Base-by-base conservation (phyloP, 179 eudicot species). In the Spinacia oleracea region DNA sequence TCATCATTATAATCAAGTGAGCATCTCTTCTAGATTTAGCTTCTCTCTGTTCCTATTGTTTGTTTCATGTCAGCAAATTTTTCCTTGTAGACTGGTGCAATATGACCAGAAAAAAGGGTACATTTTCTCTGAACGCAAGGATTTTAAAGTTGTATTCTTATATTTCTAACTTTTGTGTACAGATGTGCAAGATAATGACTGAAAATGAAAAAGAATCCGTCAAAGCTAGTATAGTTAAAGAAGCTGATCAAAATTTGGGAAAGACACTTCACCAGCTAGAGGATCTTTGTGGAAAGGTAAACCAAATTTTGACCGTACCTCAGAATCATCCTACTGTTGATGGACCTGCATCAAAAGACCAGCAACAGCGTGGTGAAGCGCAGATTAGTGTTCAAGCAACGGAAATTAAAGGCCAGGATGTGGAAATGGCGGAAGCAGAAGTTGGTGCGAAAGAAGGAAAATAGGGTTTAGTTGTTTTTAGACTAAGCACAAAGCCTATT, bases 1-100 rank as follows among this genome's bases (percentile, higher is more conserved):
- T 51, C 77, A 83, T 56, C 89, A 87, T 71, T 93, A 90, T 70
- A 93, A 92, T 80, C 87, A 90, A 94, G 98, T 92, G 82, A 81
- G 12, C 2, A 66, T 72, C 14, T 12, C 9, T 55, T 20, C n/a
- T 27, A 73, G 48, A 48, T 72, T 1, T 35, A 32, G 46, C 29
- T 45, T 34, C 59, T 69, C 51, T 31, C 35, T 42, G 29, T 14
- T 35, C 46, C n/a, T 14, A 21, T 20, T 9, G 42, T 21, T 48
- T 35, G 1, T 20, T 18, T 35, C 25, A 23, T 66, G 12, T 35
- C 15, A 66, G 8, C 35, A 14, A 23, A 11, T 31, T 10, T 10
- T 14, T 20, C 38, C 73, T 18, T 50, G 9, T 71, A 15, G 40
- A 38, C 40, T 46, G 1, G 38, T 12, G 74, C n/a, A 45, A 23